phyloP scores from a whole-genome alignment of 345 rosid species.

The Excoecaria cochinchinensis region DNA sequence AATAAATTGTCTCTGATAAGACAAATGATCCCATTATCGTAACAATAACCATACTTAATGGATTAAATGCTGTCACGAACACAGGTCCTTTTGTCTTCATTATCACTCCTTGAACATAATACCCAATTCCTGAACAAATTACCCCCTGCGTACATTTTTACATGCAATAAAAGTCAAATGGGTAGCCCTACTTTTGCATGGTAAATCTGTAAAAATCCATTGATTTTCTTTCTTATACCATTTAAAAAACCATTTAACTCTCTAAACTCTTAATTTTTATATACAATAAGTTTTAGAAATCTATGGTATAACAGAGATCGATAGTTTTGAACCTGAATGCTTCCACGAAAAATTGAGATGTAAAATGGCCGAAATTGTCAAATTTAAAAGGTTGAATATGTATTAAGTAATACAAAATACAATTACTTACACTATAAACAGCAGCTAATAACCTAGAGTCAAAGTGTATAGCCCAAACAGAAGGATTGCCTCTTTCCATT shows the following conservation, averaged over 20 bases:
- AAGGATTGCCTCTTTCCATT: slow-evolving; percentile 45
- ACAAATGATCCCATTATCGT: slow-evolving; percentile 56
- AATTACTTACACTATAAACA: slow-evolving; percentile 45
- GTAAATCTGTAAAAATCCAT: no score
- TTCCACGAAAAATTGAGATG: no score
- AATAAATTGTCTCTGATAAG: slow-evolving; percentile 43
- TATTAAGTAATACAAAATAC: no score
- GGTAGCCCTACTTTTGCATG: neutral
- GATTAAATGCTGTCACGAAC: slow-evolving; percentile 64
- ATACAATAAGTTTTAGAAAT: no score
- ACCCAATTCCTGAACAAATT: slow-evolving; percentile 50
- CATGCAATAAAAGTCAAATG: neutral
- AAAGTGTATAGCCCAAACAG: slow-evolving; percentile 49
- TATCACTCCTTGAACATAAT: slow-evolving; percentile 53
- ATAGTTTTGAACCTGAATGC: no score
- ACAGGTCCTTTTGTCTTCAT: slow-evolving; percentile 65
- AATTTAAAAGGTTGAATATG: no score
- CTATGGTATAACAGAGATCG: no score
- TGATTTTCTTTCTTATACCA: no score
- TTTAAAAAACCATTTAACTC: no score
- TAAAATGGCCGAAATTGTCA: no score
- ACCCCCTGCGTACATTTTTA: slow-evolving; percentile 46
- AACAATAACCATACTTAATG: slow-evolving; percentile 58
- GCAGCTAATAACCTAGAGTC: slow-evolving; percentile 43
- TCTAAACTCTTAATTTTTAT: no score